Evolutionary conservation across 2,329 filamentous ascomycete species (phyloP).

Genomic region (Aspergillus sp.): DNA sequence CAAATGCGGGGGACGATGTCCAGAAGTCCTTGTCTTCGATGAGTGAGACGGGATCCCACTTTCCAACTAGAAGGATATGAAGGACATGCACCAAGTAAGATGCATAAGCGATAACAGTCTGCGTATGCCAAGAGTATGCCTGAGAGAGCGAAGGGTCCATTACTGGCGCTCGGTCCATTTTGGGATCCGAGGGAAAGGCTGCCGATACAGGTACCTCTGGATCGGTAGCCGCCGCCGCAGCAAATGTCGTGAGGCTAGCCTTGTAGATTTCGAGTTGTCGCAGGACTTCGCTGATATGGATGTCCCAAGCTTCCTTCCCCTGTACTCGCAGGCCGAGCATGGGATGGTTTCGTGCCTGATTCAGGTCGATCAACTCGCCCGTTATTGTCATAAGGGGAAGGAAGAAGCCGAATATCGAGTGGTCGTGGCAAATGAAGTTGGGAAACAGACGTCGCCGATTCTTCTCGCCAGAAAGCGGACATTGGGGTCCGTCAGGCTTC

Average conservation of each 20-base stretch:
- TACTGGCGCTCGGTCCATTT: constrained; percentile 51
- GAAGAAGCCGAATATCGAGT: constrained; percentile 88
- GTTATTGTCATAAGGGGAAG: constrained; percentile 91
- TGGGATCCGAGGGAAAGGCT: constrained; percentile 53
- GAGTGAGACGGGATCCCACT: constrained; percentile 92
- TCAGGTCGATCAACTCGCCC: constrained; percentile 82
- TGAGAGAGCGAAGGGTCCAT: constrained; percentile 22
- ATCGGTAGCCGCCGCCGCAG: constrained; percentile 19
- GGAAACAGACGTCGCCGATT: constrained; percentile 59
- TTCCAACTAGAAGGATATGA: constrained; percentile 84
- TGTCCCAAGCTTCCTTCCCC: constrained; percentile 69
- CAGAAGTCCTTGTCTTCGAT: constrained; percentile 89
- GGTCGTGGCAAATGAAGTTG: constrained; percentile 74
- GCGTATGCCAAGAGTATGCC: constrained; percentile 55
- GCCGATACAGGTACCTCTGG: constrained; percentile 30
- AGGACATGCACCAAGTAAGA: constrained; percentile 90
- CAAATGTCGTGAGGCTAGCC: constrained; percentile 55
- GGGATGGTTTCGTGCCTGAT: constrained; percentile 82
- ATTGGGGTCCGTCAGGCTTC: constrained; percentile 30
- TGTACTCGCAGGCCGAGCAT: constrained; percentile 70
- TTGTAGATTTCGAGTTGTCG: constrained; percentile 76
- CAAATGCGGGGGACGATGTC: constrained; percentile 85
- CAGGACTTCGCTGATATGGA: constrained; percentile 69
- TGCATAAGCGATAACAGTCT: constrained; percentile 80
- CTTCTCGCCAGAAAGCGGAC: constrained; percentile 25